Base-by-base conservation (phyloP, 2,329 filamentous ascomycete species). In the Drechslerella stenobrocha region DNA sequence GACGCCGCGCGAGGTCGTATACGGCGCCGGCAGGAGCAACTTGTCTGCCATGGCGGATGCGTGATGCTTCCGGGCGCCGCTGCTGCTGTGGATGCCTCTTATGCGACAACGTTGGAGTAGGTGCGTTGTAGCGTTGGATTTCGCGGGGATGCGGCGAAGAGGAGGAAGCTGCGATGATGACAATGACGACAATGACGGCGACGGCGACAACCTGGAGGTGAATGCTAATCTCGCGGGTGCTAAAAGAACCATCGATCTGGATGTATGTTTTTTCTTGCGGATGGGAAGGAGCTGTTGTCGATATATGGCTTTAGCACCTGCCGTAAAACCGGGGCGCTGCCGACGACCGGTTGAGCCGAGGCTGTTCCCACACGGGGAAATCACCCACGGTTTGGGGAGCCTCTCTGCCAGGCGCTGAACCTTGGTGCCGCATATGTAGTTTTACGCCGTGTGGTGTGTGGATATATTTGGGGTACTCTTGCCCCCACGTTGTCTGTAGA, bases 1-100 rank as follows among this genome's bases (percentile, higher is more conserved):
- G 59, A 76, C 71, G 45, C 77, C 74, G 52, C 75, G 73, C 46
- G 75, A 76, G 75, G 78, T 79, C 40, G 18, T 51, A 22, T 58
- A 58, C 1, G 63, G 50, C 15, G 13, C 32, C 47, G 13, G 44
- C 23, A 18, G 9, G 11, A 47, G 20, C 22, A 47, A 18, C 4
- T 9, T 8, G 11, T 26, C 44, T 13, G 6, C 28, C 44, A 47
- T 47, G 13, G 18, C 37, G 4, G 37, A 5, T 15, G 37, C 37
- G 7, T 20, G 18, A 4, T 4, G 3, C 3, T 37, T 37, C 11
- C 34, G 34, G 13, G 11, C 34, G 34, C 34, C 6, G 6, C 30
- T 13, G 34, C 37, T 30, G 37, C 18, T 42, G 37, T 15, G 13
- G n/a, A n/a, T n/a, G n/a, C n/a, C n/a, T n/a, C n/a, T n/a, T n/a